Evolutionary conservation across 2,329 filamentous ascomycete genomes (phyloP).

Genomic region (Aspergillus oerlinghausenensis): DNA sequence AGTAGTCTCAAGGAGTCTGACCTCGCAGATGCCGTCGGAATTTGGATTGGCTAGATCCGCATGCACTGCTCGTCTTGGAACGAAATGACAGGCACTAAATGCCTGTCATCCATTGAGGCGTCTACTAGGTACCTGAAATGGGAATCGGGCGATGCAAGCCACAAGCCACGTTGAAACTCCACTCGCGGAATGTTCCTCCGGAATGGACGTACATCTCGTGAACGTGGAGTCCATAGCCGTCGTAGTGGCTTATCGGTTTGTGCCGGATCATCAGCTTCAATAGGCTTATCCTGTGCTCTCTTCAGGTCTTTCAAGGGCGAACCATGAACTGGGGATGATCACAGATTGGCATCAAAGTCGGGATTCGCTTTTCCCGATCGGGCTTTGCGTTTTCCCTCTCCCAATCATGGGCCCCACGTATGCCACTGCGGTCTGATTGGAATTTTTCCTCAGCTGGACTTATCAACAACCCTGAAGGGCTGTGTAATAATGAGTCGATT

Average conservation of each 20-base stretch:
- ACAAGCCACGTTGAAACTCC: neutral
- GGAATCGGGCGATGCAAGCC: neutral
- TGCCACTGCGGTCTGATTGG: no score
- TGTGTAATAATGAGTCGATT: neutral
- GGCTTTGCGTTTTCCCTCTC: conserved; percentile 12
- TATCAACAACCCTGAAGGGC: neutral
- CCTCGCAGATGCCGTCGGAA: neutral
- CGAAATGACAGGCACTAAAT: neutral
- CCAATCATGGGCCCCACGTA: neutral
- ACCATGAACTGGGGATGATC: neutral
- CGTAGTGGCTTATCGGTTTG: neutral
- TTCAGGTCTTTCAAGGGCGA: neutral
- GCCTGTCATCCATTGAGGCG: neutral
- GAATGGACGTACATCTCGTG: neutral
- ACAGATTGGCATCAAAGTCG: conserved; percentile 6
- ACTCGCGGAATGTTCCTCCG: neutral
- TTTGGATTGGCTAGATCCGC: neutral
- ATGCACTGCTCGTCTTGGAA: neutral
- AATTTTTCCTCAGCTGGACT: no score
- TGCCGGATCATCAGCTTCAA: neutral
- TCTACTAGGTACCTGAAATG: neutral
- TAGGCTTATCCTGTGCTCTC: neutral
- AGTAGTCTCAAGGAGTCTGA: neutral
- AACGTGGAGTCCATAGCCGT: neutral
- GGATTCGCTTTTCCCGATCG: conserved; percentile 10